These are phyloP conservation scores for Volvariella volvacea DNA, from an alignment of 1,284 basidiomycete species.

Conservation along the genomic window DNA sequence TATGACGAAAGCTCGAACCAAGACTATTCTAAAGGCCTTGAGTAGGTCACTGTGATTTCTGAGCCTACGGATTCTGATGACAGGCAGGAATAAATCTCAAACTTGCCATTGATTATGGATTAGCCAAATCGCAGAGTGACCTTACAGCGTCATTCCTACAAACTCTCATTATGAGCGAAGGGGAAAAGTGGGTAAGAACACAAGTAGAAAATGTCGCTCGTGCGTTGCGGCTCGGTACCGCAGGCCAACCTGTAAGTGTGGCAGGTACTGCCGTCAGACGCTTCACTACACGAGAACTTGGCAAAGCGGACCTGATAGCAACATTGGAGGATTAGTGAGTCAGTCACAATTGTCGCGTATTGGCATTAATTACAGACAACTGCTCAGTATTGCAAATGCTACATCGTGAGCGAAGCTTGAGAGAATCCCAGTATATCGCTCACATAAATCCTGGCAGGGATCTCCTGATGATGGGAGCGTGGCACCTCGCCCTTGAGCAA, in stretches of 20 bases:
- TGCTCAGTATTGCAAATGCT: constrained; percentile 66
- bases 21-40: constrained; percentile 61
- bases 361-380: constrained; percentile 4
- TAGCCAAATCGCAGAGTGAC: constrained; percentile 71
- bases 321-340: constrained; percentile 78
- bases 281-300: constrained; percentile 72
- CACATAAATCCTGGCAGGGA: constrained; percentile 28
- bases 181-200: constrained; percentile 69
- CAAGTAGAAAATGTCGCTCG: constrained; percentile 53
- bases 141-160: constrained; percentile 79
- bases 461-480: constrained; percentile 66
- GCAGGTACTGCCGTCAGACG: constrained; percentile 62
- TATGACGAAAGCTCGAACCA: constrained; percentile 55
- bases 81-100: constrained; percentile 66
- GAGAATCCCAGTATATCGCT: not conserved
- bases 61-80: constrained; percentile 9
- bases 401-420: constrained; percentile 36
- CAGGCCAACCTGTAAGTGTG: constrained; percentile 60
- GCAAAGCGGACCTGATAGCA: constrained; percentile 69
- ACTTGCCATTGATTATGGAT: constrained; percentile 75
- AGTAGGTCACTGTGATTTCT: constrained; percentile 38
- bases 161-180: constrained; percentile 81
- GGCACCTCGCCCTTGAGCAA: constrained; percentile 50
- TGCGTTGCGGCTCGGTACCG: constrained; percentile 54
- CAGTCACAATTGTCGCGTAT: constrained; percentile 7